Evolutionary conservation across 2,329 filamentous ascomycete species (phyloP), one percentile per base, ranked within the genome.

Genomic region (Simplicillium aogashimaense): DNA sequence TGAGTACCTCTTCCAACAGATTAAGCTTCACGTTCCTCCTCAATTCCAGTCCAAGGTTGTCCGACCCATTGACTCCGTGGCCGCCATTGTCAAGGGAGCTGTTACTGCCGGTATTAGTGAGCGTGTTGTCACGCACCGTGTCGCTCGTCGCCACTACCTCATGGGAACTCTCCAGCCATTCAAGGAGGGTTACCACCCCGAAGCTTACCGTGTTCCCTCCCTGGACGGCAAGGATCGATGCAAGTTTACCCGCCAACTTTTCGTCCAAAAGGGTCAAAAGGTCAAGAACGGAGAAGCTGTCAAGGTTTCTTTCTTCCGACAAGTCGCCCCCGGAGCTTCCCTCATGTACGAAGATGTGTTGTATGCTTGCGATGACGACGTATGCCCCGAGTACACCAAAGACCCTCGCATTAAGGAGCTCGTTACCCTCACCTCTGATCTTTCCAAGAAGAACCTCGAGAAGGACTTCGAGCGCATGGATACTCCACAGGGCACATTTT

Each of bases 391-490:
- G 62, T 98, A 98, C 61, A 97, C 90, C 51, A 98, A 97, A 63
- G 92, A 98, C 77, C 90, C 92, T 52, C 86, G 92, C 51, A 97
- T 97, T 76, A 97, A 97, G 76, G 92, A 97, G 65, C 88, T 97
- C 42, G 92, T 97, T 48, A 98, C 92, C 2, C 80, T 98, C 38
- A 97, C 92, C 2, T 97, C 90, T 2, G 92, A 98, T 59, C 74
- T 98, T 42, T 95, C 89, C 37, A 83, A 90, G 53, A 98, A 97
- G 74, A 97, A 97, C 60, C 81, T 98, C 11, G 92, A 98, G 64
- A 97, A 95, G 66, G 92, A 98, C 62, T 98, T 98, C 56, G 92
- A 98, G 67, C 81, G 92, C 58, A 97, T 97, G 92, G 92, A 97
- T 60, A 97, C 92, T 2, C 89, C 92, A 6, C 90, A 98, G 62